A percentile compares a stretch with the other conserved stretches of the same genome.
Evolutionary conservation across 2,329 filamentous ascomycete species (phyloP).

Genomic region (Chalaropsis thielavioides): DNA sequence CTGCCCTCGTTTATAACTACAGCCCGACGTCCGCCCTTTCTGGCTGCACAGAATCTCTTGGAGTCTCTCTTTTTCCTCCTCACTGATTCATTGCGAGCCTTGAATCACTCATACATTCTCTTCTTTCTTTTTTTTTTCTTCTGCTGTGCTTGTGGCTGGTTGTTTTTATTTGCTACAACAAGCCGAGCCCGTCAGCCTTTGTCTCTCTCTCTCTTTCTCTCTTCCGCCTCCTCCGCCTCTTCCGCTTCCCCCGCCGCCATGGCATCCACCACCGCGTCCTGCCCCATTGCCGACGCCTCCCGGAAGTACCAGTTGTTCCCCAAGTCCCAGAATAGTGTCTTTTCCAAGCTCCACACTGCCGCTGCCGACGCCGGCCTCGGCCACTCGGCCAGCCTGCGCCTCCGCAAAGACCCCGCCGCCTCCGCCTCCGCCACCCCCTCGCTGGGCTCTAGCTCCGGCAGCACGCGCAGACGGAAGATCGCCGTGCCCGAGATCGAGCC

Average conservation of each 20-base stretch:
- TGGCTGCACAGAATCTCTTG: background rate
- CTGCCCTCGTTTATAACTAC: background rate
- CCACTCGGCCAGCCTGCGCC: conserved; percentile 31
- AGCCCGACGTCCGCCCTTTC: background rate
- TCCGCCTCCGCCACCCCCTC: conserved; percentile 32
- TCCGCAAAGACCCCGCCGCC: conserved; percentile 36
- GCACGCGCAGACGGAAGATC: conserved; percentile 45
- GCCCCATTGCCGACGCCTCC: background rate
- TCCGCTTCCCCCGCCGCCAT: background rate
- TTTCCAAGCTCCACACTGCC: conserved; percentile 29
- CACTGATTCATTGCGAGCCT: background rate
- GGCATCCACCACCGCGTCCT: conserved; percentile 2
- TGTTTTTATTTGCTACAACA: conserved; percentile 3
- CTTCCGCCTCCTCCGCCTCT: background rate
- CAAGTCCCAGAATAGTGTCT: conserved; percentile 25
- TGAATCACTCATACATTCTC: conserved; percentile 1
- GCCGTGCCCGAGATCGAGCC: conserved; percentile 50
- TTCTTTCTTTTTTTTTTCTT: conserved; percentile 5
- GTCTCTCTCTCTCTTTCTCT: background rate
- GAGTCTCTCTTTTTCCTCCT: background rate
- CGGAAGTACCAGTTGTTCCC: conserved; percentile 50
- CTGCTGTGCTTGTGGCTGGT: background rate
- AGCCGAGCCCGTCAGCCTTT: background rate
- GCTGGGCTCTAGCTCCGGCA: conserved; percentile 28
- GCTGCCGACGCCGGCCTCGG: conserved; percentile 20